Percentiles rank a stretch among this genome's conserved stretches.
Evolutionary conservation across 2,329 filamentous ascomycete species (phyloP).

Genomic region (Cladosporium sp.): DNA sequence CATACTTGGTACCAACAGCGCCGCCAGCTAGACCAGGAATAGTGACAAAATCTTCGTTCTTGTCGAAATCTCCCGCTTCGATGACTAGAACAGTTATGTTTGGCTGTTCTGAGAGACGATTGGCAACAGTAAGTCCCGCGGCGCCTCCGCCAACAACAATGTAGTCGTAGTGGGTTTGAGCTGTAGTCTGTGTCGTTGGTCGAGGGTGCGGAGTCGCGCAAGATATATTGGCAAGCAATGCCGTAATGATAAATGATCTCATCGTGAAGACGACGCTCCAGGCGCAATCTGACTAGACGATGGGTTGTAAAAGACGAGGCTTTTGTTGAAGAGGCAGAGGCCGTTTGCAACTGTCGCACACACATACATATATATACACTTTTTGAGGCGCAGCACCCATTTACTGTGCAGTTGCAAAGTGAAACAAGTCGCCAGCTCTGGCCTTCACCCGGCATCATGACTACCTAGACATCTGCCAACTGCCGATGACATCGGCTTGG

Average conservation of each 20-base stretch:
- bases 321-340: neutral
- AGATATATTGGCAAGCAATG: neutral
- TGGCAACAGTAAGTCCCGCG: slow-evolving; percentile 30
- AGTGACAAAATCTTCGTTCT: slow-evolving; percentile 19
- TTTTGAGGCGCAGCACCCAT: neutral
- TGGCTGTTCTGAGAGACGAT: slow-evolving; percentile 27
- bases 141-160: slow-evolving; percentile 31
- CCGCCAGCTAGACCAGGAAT: slow-evolving; percentile 4
- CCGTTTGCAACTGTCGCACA: neutral
- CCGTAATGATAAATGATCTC: neutral
- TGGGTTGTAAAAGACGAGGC: neutral
- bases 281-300: neutral
- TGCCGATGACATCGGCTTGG: neutral
- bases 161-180: slow-evolving; percentile 26
- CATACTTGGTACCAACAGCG: slow-evolving; percentile 23
- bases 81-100: slow-evolving; percentile 31
- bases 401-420: neutral
- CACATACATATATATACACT: neutral
- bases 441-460: neutral
- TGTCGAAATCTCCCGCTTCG: slow-evolving; percentile 36
- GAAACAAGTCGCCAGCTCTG: neutral
- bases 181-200: neutral
- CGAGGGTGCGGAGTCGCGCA: neutral
- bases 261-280: neutral
- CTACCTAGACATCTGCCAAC: neutral